A percentile compares a stretch with the other conserved stretches of the same genome.
These are phyloP conservation scores for Globisporangium nodosum DNA, from an alignment of 352 stramenopile genomes.

Conservation along the genomic window DNA sequence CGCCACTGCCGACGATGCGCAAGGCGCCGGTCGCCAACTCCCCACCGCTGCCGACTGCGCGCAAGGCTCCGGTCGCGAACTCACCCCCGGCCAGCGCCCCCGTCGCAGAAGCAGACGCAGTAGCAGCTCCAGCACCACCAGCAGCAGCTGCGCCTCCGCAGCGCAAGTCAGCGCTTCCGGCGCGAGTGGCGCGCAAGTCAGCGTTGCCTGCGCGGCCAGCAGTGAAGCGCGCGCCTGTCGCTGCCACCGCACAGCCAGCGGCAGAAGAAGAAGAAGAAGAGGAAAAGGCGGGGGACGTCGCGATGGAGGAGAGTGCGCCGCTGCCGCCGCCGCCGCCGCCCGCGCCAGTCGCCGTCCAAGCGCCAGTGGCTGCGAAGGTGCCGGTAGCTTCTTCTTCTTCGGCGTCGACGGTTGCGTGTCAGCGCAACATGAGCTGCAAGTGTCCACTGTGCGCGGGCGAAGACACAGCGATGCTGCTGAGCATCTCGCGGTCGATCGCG, in stretches of 20 bases:
- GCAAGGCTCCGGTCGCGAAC: conserved; percentile 2
- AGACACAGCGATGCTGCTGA: conserved; percentile 68
- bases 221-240: conserved; percentile 1
- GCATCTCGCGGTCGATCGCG: conserved; percentile 76
- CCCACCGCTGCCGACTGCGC: conserved; percentile 20
- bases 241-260: conserved; percentile 2
- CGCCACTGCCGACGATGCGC: conserved; percentile 18
- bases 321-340: background rate
- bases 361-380: background rate
- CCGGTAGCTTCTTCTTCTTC: background rate
- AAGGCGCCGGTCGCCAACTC: conserved; percentile 16
- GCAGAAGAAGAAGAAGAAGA: background rate
- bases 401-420: conserved; percentile 21
- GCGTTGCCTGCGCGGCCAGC: background rate
- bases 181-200: background rate
- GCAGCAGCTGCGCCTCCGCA: conserved; percentile 6
- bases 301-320: background rate
- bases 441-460: conserved; percentile 78
- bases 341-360: background rate
- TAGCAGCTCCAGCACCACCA: background rate
- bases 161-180: conserved; percentile 2
- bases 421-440: conserved; percentile 84
- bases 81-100: background rate
- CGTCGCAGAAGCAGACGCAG: conserved; percentile 1
- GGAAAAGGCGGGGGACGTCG: background rate